Evolutionary conservation across 371 early-diverging fungal species (phyloP).

Genomic region (Mucor irregularis): DNA sequence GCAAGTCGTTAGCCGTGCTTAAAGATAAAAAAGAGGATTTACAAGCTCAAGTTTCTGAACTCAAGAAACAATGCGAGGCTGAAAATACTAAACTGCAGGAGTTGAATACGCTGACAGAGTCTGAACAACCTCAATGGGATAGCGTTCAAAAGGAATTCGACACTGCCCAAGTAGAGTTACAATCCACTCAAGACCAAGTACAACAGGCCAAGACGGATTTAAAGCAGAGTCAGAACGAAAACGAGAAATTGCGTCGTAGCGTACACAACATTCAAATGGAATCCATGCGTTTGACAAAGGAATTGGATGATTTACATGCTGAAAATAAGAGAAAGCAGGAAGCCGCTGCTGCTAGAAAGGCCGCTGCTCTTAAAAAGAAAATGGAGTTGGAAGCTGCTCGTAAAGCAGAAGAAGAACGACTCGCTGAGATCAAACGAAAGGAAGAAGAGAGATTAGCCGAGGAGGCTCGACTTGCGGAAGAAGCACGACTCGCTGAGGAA

Average conservation of each 20-base stretch:
- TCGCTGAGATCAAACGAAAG: neutral
- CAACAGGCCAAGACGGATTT: conserved; percentile 21
- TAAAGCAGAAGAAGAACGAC: conserved; percentile 2
- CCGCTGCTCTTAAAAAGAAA: neutral
- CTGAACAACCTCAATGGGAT: conserved; percentile 30
- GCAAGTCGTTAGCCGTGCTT: conserved; percentile 22
- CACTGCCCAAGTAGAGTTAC: conserved; percentile 25
- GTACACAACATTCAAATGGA: conserved; percentile 47
- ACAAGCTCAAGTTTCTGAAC: conserved; percentile 17
- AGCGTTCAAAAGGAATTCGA: conserved; percentile 18
- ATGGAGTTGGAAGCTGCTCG: conserved; percentile 4
- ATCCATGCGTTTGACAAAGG: conserved; percentile 19
- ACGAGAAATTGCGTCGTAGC: conserved; percentile 32
- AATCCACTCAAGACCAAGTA: conserved; percentile 17
- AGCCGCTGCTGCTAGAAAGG: conserved; percentile 10
- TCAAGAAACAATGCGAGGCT: conserved; percentile 3
- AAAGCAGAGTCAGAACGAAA: conserved; percentile 35
- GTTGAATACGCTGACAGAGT: conserved; percentile 17
- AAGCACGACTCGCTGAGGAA: conserved; percentile 1
- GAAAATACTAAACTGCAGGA: conserved; percentile 15
- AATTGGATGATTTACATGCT: conserved; percentile 29
- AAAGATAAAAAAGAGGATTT: conserved; percentile 28
- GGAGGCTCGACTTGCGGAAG: conserved; percentile 1
- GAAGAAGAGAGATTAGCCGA: neutral
- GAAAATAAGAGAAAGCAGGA: conserved; percentile 26